These are phyloP conservation scores for Myxozyma kluyveri DNA, from an alignment of 805 yeast genomes.

Conservation along the genomic window DNA sequence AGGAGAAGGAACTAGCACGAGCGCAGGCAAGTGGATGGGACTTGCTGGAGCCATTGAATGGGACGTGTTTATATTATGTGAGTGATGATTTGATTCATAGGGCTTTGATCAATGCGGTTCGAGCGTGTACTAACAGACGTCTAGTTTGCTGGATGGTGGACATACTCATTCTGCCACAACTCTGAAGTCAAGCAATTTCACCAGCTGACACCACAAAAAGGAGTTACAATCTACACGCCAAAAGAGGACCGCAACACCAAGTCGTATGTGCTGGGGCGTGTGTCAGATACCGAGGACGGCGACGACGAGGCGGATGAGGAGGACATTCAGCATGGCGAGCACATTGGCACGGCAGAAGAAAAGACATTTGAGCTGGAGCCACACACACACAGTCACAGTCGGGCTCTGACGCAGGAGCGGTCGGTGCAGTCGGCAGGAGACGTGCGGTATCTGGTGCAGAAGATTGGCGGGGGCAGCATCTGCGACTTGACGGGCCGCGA, in stretches of 20 bases:
- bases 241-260: conserved; percentile 23
- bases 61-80: conserved; percentile 28
- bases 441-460: conserved; percentile 37
- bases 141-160: conserved; percentile 33
- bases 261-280: conserved; percentile 23
- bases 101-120: not conserved
- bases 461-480: conserved; percentile 50
- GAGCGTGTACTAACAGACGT: not conserved
- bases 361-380: not conserved
- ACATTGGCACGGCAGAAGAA: not conserved
- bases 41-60: conserved; percentile 26
- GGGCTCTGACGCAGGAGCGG: conserved; percentile 12
- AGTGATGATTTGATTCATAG: not conserved
- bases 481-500: conserved; percentile 60
- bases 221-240: conserved; percentile 22
- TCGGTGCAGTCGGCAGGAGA: conserved; percentile 28
- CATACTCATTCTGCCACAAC: conserved; percentile 31
- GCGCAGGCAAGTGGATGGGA: conserved; percentile 28
- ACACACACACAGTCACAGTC: too few species aligned
- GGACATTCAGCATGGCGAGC: not conserved
- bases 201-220: conserved; percentile 26
- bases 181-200: conserved; percentile 30
- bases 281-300: conserved; percentile 1
- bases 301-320: not conserved
- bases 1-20: conserved; percentile 23